These are phyloP conservation scores for Pterocarpus santalinus DNA, from an alignment of 306 rosid species.

Conservation along the genomic window DNA sequence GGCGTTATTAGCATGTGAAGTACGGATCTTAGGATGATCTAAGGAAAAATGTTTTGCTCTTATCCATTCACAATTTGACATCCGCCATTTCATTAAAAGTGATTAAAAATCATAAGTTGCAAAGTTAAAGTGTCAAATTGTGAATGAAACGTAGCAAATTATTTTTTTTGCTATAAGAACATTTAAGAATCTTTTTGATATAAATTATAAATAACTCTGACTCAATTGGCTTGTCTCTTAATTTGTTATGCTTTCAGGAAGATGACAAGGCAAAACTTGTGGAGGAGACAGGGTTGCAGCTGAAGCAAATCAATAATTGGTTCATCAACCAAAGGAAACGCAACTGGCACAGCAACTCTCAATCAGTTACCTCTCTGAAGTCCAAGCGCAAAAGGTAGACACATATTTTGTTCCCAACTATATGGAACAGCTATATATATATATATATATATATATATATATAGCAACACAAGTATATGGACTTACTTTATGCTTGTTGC, in stretches of 20 bases:
- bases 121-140: no score
- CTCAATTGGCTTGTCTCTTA: no score
- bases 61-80: no score
- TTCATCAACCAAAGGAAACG: conserved; percentile 98
- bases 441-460: neutral
- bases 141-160: no score
- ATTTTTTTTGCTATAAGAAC: no score
- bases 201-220: no score
- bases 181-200: no score
- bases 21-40: neutral
- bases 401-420: conserved; percentile 28
- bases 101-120: no score
- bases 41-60: no score
- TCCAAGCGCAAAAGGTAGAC: conserved; percentile 95
- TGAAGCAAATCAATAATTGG: conserved; percentile 99
- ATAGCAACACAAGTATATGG: conserved; percentile 29
- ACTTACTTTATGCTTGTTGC: conserved; percentile 50
- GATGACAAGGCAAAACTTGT: conserved; percentile 99
- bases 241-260: conserved; percentile 61
- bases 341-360: conserved; percentile 98
- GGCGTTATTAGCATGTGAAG: neutral
- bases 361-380: conserved; percentile 88
- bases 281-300: conserved; percentile 98
- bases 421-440: no score
- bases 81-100: no score